phyloP scores from a whole-genome alignment of 75 land plant species.

The Cryptomeria japonica region DNA sequence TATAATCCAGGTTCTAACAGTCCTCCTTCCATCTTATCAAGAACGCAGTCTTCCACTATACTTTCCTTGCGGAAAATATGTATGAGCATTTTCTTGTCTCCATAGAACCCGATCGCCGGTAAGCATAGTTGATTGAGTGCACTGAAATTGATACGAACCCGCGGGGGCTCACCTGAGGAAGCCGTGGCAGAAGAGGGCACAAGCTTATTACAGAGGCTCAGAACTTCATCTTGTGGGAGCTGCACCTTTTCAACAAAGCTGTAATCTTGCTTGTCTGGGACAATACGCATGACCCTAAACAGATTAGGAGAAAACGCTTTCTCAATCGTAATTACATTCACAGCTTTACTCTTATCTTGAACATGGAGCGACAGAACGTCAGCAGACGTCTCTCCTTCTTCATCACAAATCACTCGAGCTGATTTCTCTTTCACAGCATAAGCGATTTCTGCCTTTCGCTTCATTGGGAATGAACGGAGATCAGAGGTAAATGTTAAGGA shows the following conservation, averaged over 20 bases:
- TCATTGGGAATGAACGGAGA: too few relatives aligned
- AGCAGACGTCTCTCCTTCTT: neutral
- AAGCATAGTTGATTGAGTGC: slow-evolving; percentile 3
- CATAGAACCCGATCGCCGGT: slow-evolving; percentile 14
- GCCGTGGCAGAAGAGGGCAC: neutral
- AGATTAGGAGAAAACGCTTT: neutral
- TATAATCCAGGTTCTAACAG: slow-evolving; percentile 16
- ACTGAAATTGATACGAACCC: slow-evolving; percentile 7
- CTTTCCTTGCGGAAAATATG: slow-evolving; percentile 4
- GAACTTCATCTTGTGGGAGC: slow-evolving; percentile 8
- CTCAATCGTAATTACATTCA: neutral
- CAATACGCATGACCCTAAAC: slow-evolving; percentile 14
- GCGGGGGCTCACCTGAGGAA: neutral
- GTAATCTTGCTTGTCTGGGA: slow-evolving; percentile 25
- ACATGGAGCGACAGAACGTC: neutral
- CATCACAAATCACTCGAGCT: neutral
- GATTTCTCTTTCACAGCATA: too few relatives aligned
- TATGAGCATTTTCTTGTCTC: slow-evolving; percentile 15
- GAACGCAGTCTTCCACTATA: neutral
- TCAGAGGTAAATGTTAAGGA: too few relatives aligned
- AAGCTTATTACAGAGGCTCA: neutral
- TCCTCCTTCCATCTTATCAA: neutral
- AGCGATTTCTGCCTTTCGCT: too few relatives aligned
- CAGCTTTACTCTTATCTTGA: neutral
- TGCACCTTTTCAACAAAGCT: slow-evolving; percentile 25